Evolutionary conservation across 192 early-diverging fungal species (phyloP).

Genomic region (Gaertneriomyces sp.): DNA sequence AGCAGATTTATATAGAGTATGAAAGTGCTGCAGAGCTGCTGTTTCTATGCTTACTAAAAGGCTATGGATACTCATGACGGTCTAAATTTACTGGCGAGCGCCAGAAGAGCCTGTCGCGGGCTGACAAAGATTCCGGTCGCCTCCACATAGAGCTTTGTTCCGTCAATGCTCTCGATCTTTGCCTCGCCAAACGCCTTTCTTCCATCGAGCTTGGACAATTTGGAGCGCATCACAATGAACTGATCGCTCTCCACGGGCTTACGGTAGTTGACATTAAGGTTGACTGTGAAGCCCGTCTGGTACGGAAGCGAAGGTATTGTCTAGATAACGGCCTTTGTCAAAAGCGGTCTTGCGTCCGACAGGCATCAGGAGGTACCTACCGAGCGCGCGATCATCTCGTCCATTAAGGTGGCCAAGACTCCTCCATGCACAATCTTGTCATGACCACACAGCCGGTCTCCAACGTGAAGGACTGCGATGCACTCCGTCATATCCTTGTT

Average conservation of each 20-base stretch:
- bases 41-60: too few relatives aligned
- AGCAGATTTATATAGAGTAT: background rate
- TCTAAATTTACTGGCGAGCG: conserved; percentile 8
- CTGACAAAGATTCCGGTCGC: conserved; percentile 22
- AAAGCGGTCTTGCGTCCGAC: background rate
- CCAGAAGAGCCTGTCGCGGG: conserved; percentile 11
- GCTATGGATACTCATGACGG: background rate
- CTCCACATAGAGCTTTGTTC: conserved; percentile 11
- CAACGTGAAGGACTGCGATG: conserved; percentile 60
- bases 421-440: conserved; percentile 77
- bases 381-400: conserved; percentile 60
- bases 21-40: too few relatives aligned
- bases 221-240: conserved; percentile 24
- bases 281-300: conserved; percentile 23
- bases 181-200: conserved; percentile 22
- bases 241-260: conserved; percentile 13
- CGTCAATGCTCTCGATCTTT: conserved; percentile 18
- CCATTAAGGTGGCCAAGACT: conserved; percentile 67
- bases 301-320: conserved; percentile 21
- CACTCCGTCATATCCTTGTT: conserved; percentile 45
- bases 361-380: conserved; percentile 44
- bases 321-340: background rate
- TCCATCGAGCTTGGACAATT: conserved; percentile 20
- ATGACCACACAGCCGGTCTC: conserved; percentile 70
- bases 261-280: conserved; percentile 26